Conservation (phyloP, 2,329 filamentous ascomycete species). For the Herpomyces periplanetae region DNA sequence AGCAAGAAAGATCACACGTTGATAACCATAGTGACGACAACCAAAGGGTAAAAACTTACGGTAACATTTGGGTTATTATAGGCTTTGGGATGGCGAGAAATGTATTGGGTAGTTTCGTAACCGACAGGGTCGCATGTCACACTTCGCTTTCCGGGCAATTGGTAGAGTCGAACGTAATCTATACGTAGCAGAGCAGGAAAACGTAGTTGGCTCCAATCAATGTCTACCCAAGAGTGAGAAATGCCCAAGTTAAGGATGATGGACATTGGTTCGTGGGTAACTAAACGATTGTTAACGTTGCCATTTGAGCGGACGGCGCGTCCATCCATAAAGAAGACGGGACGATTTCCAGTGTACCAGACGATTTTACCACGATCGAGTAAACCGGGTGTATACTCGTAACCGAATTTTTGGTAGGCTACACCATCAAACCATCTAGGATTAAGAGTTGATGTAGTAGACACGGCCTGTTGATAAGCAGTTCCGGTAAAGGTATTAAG, state of each 20-base stretch:
- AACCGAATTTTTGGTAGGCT: slow-evolving; percentile 19
- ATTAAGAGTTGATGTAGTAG: slow-evolving; percentile 18
- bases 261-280: slow-evolving; percentile 25
- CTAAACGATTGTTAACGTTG: slow-evolving; percentile 21
- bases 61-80: slow-evolving; percentile 21
- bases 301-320: slow-evolving; percentile 22
- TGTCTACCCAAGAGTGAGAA: slow-evolving; percentile 20
- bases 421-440: slow-evolving; percentile 24
- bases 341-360: slow-evolving; percentile 24
- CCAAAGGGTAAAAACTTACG: slow-evolving; percentile 13
- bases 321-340: slow-evolving; percentile 21
- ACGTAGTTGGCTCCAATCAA: slow-evolving; percentile 18
- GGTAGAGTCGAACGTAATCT: slow-evolving; percentile 30
- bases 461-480: slow-evolving; percentile 20
- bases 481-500: slow-evolving; percentile 21
- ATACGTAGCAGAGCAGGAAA: slow-evolving; percentile 24
- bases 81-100: slow-evolving; percentile 16
- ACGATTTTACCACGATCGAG: slow-evolving; percentile 16
- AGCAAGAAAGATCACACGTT: slow-evolving; percentile 1
- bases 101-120: slow-evolving; percentile 25
- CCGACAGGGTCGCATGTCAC: slow-evolving; percentile 25
- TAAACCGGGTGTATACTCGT: slow-evolving; percentile 23
- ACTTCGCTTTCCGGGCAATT: slow-evolving; percentile 16
- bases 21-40: too few species aligned
- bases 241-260: slow-evolving; percentile 29